A percentile compares a stretch with the other conserved stretches of the same genome.
Conservation (phyloP, 2,329 filamentous ascomycete species). For the Whalleya microplaca region DNA sequence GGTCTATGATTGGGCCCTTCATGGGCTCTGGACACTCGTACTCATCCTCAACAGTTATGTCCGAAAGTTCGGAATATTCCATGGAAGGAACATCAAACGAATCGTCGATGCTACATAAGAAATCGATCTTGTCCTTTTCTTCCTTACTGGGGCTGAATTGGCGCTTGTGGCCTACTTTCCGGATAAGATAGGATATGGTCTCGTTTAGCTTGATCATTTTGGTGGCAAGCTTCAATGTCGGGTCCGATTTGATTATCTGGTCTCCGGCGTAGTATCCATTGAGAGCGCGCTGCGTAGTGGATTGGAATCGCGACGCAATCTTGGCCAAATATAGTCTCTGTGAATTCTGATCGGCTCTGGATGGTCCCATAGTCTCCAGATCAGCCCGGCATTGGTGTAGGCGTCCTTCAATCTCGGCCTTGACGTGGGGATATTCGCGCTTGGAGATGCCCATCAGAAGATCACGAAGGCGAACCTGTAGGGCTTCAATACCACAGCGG, state of each 20-base stretch:
- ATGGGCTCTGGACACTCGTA: conserved; percentile 27
- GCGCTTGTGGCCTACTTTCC: conserved; percentile 31
- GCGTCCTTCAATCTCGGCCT: conserved; percentile 21
- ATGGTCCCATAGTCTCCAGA: conserved; percentile 22
- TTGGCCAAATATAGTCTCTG: conserved; percentile 30
- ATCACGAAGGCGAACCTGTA: conserved; percentile 40
- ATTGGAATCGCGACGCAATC: conserved; percentile 33
- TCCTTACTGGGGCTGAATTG: conserved; percentile 13
- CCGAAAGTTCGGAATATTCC: conserved; percentile 22
- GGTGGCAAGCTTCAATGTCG: conserved; percentile 29
- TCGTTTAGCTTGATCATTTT: conserved; percentile 27
- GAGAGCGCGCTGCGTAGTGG: conserved; percentile 23
- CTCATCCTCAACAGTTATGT: conserved; percentile 23
- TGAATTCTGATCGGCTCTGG: conserved; percentile 21
- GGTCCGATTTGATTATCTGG: conserved; percentile 15
- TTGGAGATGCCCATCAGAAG: conserved; percentile 46
- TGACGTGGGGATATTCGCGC: conserved; percentile 32
- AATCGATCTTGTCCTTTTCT: not conserved
- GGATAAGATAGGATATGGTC: conserved; percentile 18
- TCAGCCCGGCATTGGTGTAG: conserved; percentile 6
- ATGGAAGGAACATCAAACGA: not conserved
- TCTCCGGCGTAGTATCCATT: conserved; percentile 27
- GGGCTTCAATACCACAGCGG: conserved; percentile 37
- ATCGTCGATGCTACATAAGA: not conserved
- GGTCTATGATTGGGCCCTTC: conserved; percentile 42